Conservation (phyloP, 352 stramenopile genomes). For the Phytopythium delawarense region DNA sequence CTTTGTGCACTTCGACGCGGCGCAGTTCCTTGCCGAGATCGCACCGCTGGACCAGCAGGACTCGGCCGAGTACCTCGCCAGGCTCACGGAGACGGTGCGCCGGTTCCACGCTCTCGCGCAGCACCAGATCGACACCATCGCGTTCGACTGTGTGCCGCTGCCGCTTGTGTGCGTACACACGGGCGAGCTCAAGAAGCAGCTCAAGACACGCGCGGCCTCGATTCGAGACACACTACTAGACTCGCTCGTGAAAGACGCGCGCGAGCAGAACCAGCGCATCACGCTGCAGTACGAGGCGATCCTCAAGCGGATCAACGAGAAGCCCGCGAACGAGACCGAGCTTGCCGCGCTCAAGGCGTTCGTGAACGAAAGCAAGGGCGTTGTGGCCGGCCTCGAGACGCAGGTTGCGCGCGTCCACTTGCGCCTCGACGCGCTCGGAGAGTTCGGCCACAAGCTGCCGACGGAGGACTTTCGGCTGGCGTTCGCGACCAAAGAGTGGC, state of each 20-base stretch:
- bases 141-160: slow-evolving; percentile 74
- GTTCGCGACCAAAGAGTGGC: slow-evolving; percentile 89
- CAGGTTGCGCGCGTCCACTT: slow-evolving; percentile 78
- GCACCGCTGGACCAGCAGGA: slow-evolving; percentile 29
- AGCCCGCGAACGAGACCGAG: slow-evolving; percentile 90
- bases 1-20: slow-evolving; percentile 78
- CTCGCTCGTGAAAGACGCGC: slow-evolving; percentile 68
- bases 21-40: slow-evolving; percentile 68
- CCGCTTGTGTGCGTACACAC: slow-evolving; percentile 79
- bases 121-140: slow-evolving; percentile 49
- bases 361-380: slow-evolving; percentile 75
- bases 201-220: slow-evolving; percentile 64
- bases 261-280: slow-evolving; percentile 85
- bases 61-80: slow-evolving; percentile 23
- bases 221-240: slow-evolving; percentile 79
- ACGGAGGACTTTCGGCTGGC: slow-evolving; percentile 88
- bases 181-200: slow-evolving; percentile 51
- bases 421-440: slow-evolving; percentile 62
- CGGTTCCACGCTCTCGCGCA: slow-evolving; percentile 68
- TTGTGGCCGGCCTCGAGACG: slow-evolving; percentile 69
- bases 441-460: slow-evolving; percentile 86
- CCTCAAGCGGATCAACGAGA: slow-evolving; percentile 86
- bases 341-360: slow-evolving; percentile 88
- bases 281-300: slow-evolving; percentile 88
- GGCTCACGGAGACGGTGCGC: slow-evolving; percentile 65